Percentiles rank a stretch among this genome's conserved stretches.
These are phyloP conservation scores for Selaginella moellendorffii DNA, from an alignment of 75 land plant genomes.

Conservation along the genomic window DNA sequence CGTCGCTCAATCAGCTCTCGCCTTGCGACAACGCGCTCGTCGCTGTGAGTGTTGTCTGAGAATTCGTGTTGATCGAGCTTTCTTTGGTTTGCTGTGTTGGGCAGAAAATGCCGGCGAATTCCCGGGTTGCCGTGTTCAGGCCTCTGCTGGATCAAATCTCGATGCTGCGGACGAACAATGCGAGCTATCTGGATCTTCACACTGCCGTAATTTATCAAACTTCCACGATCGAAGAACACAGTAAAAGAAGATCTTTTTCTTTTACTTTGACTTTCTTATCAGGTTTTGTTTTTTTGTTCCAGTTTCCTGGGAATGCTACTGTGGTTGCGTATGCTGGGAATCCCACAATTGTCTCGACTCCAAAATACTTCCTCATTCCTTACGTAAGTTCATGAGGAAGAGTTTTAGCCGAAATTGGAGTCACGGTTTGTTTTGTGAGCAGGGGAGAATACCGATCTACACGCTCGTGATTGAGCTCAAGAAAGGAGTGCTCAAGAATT, in stretches of 20 bases:
- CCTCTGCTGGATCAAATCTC: conserved; percentile 16
- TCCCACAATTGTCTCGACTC: conserved; percentile 11
- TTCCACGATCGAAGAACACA: too few species aligned
- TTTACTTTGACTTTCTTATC: background rate
- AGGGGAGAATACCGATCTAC: conserved; percentile 11
- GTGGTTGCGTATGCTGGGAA: conserved; percentile 18
- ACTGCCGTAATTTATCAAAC: background rate
- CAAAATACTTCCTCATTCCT: conserved; percentile 14
- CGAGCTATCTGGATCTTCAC: background rate
- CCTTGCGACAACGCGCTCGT: conserved; percentile 9
- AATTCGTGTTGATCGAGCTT: background rate
- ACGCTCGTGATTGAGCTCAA: conserved; percentile 13
- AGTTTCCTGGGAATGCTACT: conserved; percentile 15
- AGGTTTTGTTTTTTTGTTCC: background rate
- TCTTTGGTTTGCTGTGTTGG: background rate
- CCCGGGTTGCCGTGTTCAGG: conserved; percentile 19
- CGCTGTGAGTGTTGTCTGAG: background rate
- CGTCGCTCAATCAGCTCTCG: conserved; percentile 4
- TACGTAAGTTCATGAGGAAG: conserved; percentile 10
- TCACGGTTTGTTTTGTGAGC: background rate
- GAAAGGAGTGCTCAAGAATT: conserved; percentile 10
- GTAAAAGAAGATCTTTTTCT: conserved; percentile 2
- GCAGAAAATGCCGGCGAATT: conserved; percentile 13
- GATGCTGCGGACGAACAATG: conserved; percentile 10
- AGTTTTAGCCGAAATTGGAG: background rate